phyloP scores from a whole-genome alignment of 1,284 basidiomycete species.

The Apiotrichum akiyoshidainum region DNA sequence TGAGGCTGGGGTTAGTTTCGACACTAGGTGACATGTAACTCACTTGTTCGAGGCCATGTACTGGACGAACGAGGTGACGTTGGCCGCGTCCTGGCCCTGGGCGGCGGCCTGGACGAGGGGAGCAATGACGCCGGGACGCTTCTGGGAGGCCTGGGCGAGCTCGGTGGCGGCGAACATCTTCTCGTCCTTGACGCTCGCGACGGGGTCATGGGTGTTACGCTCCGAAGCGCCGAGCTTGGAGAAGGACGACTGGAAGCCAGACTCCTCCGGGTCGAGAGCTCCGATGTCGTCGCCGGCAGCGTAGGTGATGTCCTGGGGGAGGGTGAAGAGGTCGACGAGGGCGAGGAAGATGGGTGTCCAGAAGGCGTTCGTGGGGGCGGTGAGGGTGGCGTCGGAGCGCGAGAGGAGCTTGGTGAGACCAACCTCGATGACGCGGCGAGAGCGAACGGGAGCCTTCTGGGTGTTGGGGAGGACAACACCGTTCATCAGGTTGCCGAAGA shows the following conservation, averaged over 20 bases:
- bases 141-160: slow-evolving; percentile 39
- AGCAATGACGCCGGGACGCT: slow-evolving; percentile 47
- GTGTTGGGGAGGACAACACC: slow-evolving; percentile 80
- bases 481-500: slow-evolving; percentile 78
- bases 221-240: slow-evolving; percentile 80
- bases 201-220: slow-evolving; percentile 49
- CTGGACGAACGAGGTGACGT: slow-evolving; percentile 36
- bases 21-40: background rate
- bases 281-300: slow-evolving; percentile 55
- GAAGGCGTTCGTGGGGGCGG: slow-evolving; percentile 60
- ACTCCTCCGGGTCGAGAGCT: slow-evolving; percentile 76
- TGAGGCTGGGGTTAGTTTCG: slow-evolving; percentile 2
- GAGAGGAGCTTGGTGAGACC: slow-evolving; percentile 78
- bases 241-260: slow-evolving; percentile 90
- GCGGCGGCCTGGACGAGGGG: slow-evolving; percentile 45
- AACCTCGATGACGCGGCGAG: slow-evolving; percentile 79
- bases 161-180: slow-evolving; percentile 48
- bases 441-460: slow-evolving; percentile 72
- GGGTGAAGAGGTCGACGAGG: slow-evolving; percentile 71
- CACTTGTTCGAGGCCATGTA: slow-evolving; percentile 45
- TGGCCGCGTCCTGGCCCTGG: slow-evolving; percentile 12
- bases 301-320: slow-evolving; percentile 64
- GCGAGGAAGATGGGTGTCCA: slow-evolving; percentile 72
- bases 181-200: slow-evolving; percentile 49
- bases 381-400: slow-evolving; percentile 65